These are phyloP conservation scores for Candida pseudocylindracea DNA, from an alignment of 1,139 yeast genomes.

Conservation along the genomic window DNA sequence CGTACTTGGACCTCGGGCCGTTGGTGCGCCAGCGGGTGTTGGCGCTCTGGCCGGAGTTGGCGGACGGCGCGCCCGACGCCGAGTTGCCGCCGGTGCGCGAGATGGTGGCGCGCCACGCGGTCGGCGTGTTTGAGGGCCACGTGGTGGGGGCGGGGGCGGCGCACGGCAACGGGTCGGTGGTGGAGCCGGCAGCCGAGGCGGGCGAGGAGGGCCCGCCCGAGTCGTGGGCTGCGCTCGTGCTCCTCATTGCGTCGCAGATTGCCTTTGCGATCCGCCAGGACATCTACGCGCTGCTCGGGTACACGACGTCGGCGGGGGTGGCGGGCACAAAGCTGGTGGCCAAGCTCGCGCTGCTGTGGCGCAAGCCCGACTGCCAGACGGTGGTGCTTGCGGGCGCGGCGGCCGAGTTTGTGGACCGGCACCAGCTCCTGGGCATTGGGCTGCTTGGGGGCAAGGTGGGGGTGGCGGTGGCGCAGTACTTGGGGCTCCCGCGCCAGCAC, in stretches of 20 bases:
- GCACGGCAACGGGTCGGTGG: not conserved
- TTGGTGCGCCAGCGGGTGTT: conserved; percentile 8
- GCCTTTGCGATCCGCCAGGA: conserved; percentile 28
- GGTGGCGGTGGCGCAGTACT: conserved; percentile 21
- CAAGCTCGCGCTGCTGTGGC: conserved; percentile 71
- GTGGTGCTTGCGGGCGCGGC: conserved; percentile 30
- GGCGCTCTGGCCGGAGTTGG: conserved; percentile 10
- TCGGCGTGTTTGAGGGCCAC: not conserved
- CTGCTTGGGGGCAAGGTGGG: conserved; percentile 89
- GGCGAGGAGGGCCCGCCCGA: not conserved
- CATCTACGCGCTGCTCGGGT: conserved; percentile 35
- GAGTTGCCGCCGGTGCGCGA: conserved; percentile 15
- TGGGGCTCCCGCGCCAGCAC: conserved; percentile 19
- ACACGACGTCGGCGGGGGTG: conserved; percentile 82
- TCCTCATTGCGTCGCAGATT: conserved; percentile 40
- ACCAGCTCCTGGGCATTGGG: conserved; percentile 56
- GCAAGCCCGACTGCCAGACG: conserved; percentile 78
- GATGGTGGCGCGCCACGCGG: not conserved
- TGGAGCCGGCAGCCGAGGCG: no score
- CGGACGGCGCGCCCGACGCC: conserved; percentile 3
- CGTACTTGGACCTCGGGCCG: conserved; percentile 63
- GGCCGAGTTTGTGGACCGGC: conserved; percentile 28
- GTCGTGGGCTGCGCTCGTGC: conserved; percentile 78
- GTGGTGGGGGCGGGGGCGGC: not conserved
- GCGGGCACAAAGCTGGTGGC: conserved; percentile 60